Evolutionary conservation across 1,139 yeast genomes (phyloP).

Genomic region (Pichia sp.): DNA sequence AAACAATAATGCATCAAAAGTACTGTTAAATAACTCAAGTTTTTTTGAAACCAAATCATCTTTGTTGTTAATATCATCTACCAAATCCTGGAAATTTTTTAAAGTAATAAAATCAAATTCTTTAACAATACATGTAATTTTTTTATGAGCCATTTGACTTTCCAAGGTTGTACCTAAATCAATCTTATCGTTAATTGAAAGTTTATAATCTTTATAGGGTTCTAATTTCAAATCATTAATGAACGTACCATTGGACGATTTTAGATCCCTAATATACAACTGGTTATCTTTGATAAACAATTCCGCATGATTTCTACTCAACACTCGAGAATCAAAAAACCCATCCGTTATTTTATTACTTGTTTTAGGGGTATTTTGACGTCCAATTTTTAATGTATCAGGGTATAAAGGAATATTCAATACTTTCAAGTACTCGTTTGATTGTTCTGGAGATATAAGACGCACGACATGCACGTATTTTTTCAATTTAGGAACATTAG

Average conservation of each 20-base stretch:
- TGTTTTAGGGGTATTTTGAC: conserved; percentile 73
- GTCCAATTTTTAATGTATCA: conserved; percentile 77
- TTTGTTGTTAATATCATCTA: conserved; percentile 20
- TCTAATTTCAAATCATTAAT: conserved; percentile 69
- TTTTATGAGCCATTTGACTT: conserved; percentile 74
- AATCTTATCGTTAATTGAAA: conserved; percentile 69
- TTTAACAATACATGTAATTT: conserved; percentile 75
- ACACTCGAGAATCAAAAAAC: conserved; percentile 86
- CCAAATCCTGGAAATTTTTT: conserved; percentile 22
- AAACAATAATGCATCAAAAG: conserved; percentile 71
- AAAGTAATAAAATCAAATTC: conserved; percentile 43
- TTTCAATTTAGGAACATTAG: conserved; percentile 13
- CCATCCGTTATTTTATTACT: conserved; percentile 81
- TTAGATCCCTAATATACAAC: conserved; percentile 76
- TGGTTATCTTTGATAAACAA: conserved; percentile 56
- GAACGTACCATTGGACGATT: conserved; percentile 92
- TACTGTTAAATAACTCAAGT: conserved; percentile 33
- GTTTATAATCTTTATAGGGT: conserved; percentile 48
- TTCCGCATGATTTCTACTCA: conserved; percentile 91
- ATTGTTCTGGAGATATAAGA: conserved; percentile 61
- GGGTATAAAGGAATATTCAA: conserved; percentile 78
- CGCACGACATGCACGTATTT: conserved; percentile 46
- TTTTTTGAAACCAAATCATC: conserved; percentile 24
- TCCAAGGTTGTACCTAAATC: conserved; percentile 92
- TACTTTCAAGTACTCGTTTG: conserved; percentile 65